phyloP scores from a whole-genome alignment of 768 basidiomycete genomes.

The Calocybe indica region DNA sequence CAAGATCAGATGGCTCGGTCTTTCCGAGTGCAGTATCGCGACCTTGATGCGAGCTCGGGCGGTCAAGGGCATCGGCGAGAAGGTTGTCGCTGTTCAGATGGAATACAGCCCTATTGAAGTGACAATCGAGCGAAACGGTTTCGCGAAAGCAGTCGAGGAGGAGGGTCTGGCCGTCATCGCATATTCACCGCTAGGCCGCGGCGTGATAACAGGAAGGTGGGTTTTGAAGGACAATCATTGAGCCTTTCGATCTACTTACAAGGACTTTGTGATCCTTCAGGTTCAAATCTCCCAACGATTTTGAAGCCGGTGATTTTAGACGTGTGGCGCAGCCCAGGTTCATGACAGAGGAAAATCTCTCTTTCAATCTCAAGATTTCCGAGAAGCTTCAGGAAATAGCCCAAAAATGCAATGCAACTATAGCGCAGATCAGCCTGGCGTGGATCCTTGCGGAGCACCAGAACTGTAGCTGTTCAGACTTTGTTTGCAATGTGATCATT shows the following conservation, averaged over 20 bases:
- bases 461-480: slow-evolving; percentile 6
- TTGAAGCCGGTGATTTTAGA: slow-evolving; percentile 32
- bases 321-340: slow-evolving; percentile 25
- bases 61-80: slow-evolving; percentile 31
- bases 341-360: slow-evolving; percentile 33
- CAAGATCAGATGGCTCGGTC: slow-evolving; percentile 39
- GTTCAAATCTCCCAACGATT: slow-evolving; percentile 31
- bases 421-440: slow-evolving; percentile 40
- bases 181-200: slow-evolving; percentile 45
- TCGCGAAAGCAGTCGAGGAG: slow-evolving; percentile 34
- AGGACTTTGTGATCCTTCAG: slow-evolving; percentile 4
- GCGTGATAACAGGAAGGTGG: slow-evolving; percentile 39
- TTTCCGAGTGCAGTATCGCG: slow-evolving; percentile 40
- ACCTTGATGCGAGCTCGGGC: slow-evolving; percentile 44
- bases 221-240: not conserved
- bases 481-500: not conserved
- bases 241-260: not conserved
- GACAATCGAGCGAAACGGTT: slow-evolving; percentile 33
- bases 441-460: slow-evolving; percentile 33
- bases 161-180: slow-evolving; percentile 40
- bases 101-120: slow-evolving; percentile 40
- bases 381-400: slow-evolving; percentile 28
- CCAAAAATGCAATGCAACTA: slow-evolving; percentile 26
- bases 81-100: slow-evolving; percentile 31
- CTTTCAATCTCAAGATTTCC: slow-evolving; percentile 32